Evolutionary conservation across 2,329 filamentous ascomycete genomes (phyloP), one percentile per base, ranked within the genome.

Genomic region (Xylariaceae sp.): DNA sequence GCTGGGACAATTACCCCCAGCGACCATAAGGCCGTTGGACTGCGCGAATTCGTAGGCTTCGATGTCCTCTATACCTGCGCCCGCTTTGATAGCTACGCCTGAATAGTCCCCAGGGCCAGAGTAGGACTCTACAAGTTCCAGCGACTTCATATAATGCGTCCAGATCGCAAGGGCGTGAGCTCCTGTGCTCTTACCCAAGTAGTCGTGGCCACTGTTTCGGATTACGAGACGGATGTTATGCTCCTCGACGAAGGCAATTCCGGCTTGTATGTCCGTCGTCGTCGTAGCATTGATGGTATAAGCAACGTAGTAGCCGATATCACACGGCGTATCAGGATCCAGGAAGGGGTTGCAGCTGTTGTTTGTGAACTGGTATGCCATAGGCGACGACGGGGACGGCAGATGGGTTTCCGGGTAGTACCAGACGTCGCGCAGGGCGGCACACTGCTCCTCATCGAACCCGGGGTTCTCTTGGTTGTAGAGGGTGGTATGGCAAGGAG

Each of bases 121-220:
- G n/a, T n/a, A n/a, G n/a, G n/a, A n/a, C n/a, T n/a, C n/a, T n/a
- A n/a, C n/a, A n/a, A n/a, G n/a, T n/a, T n/a, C n/a, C n/a, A n/a
- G n/a, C n/a, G n/a, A n/a, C 38, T 73, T 73, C 4, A 76, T 51
- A 42, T 71, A 49, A 39, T 72, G 69, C 3, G 64, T 72, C 72
- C 73, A 76, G 11, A 76, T 43, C 1, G 62, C 61, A 2, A 77
- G 48, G 1, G 68, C 64, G 11, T 74, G 73, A 1, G 69, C 65
- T 9, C 75, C 78, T 1, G 74, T 75, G 0, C 69, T 74, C 41
- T 71, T 73, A 19, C 74, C 77, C n/a, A 68, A 56, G 45, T 59
- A 67, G 38, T 74, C 71, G 53, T 77, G 72, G 1, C 73, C 72
- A 0, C 72, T 75, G 45, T 74, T 74, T 30, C 67, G 64, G 31